Evolutionary conservation across 176 grass and related monocot genomes (phyloP).

Genomic region (Paspalum vaginatum): DNA sequence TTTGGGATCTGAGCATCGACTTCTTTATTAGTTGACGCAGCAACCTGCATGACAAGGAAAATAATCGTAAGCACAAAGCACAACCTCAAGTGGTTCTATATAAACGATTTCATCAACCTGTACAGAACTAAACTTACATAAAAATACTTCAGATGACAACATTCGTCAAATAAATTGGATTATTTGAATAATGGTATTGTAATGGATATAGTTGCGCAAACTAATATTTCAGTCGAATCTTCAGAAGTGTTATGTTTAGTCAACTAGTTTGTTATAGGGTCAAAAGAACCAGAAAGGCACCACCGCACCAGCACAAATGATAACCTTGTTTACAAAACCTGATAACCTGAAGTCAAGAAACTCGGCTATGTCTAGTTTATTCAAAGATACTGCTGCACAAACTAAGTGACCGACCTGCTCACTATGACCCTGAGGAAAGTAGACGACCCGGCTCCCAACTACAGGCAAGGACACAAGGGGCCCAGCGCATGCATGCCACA

Average conservation of each 20-base stretch:
- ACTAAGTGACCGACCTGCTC: slow-evolving; percentile 72
- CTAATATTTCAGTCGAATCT: background rate
- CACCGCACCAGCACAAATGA: background rate
- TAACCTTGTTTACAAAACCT: slow-evolving; percentile 8
- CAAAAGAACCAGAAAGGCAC: slow-evolving; percentile 28
- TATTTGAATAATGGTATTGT: background rate
- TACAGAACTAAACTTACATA: slow-evolving; percentile 13
- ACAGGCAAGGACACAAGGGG: slow-evolving; percentile 90
- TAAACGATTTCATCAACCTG: slow-evolving; percentile 42
- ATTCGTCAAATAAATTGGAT: slow-evolving; percentile 4
- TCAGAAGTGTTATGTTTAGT: background rate
- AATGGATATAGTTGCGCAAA: background rate
- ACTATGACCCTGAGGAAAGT: slow-evolving; percentile 97
- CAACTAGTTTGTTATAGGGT: background rate
- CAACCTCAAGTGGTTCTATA: background rate
- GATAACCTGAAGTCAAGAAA: slow-evolving; percentile 37
- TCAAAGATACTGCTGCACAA: slow-evolving; percentile 17
- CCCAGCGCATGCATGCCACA: slow-evolving; percentile 99
- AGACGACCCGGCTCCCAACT: slow-evolving; percentile 84
- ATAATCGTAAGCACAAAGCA: slow-evolving; percentile 3
- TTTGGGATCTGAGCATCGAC: slow-evolving; percentile 91
- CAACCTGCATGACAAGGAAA: slow-evolving; percentile 59
- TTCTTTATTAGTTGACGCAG: slow-evolving; percentile 94
- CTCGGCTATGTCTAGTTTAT: slow-evolving; percentile 8
- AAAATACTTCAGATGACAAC: background rate